Conservation (phyloP, 129 eudicot genomes). For the Silybum marianum region DNA sequence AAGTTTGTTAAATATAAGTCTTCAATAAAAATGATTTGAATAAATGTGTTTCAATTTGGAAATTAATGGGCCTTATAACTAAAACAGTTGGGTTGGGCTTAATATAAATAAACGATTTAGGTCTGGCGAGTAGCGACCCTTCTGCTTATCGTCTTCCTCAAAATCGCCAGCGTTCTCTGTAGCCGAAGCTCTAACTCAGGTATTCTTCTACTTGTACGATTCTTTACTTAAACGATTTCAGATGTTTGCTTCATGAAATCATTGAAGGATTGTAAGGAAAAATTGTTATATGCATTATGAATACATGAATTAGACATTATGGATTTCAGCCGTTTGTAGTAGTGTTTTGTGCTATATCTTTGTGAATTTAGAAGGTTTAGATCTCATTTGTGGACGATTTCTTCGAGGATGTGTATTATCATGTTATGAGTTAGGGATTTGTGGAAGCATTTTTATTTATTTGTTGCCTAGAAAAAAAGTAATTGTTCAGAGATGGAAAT, state of each 20-base stretch:
- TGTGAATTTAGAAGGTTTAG: neutral
- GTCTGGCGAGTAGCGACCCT: slow-evolving; percentile 16
- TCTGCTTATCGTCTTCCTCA: neutral
- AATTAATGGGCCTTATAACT: no score
- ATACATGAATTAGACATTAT: neutral
- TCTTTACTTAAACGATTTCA: neutral
- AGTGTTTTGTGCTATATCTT: neutral
- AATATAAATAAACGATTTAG: neutral
- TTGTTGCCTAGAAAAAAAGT: neutral
- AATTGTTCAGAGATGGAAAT: no score
- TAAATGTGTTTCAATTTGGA: no score
- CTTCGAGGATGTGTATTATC: neutral
- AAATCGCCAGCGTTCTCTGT: slow-evolving; percentile 25
- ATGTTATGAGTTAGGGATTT: neutral
- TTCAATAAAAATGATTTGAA: neutral
- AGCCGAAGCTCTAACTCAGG: slow-evolving; percentile 26
- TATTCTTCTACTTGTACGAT: neutral
- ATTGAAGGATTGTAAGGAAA: no score
- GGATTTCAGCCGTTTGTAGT: neutral
- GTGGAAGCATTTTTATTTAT: no score
- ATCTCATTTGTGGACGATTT: neutral
- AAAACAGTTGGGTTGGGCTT: neutral
- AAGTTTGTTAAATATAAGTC: no score
- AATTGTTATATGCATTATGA: neutral
- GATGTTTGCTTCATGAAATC: neutral